Percentiles rank a stretch among this genome's conserved stretches.
Conservation (phyloP, 805 yeast species). For the Saturnispora diversa region DNA sequence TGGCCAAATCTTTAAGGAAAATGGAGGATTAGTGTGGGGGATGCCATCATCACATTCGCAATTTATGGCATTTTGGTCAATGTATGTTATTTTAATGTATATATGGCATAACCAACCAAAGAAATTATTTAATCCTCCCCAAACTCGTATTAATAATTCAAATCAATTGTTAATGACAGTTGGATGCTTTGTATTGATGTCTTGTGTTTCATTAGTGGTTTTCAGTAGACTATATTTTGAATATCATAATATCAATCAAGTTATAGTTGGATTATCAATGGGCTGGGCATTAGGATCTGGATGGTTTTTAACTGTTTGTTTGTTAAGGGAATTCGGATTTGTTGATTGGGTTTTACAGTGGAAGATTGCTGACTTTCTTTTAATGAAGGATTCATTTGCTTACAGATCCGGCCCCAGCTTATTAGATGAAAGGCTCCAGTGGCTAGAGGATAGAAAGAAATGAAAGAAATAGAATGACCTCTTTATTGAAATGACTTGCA, state of each 20-base stretch:
- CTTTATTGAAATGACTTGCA: no score
- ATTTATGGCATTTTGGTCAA: constrained; percentile 81
- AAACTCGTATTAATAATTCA: constrained; percentile 18
- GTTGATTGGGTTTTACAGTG: constrained; percentile 56
- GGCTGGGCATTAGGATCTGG: constrained; percentile 54
- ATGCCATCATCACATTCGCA: constrained; percentile 98
- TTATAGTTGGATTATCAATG: constrained; percentile 56
- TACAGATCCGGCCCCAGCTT: constrained; percentile 15
- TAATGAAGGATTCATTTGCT: constrained; percentile 51
- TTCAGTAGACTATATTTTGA: constrained; percentile 69
- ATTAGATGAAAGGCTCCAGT: constrained; percentile 20
- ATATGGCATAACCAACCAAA: constrained; percentile 35
- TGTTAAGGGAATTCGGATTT: constrained; percentile 60
- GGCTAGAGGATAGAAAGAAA: constrained; percentile 21
- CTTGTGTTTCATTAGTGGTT: constrained; percentile 31
- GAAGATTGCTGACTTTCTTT: constrained; percentile 43
- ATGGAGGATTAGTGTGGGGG: constrained; percentile 52
- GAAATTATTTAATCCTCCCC: background rate
- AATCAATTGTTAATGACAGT: constrained; percentile 13
- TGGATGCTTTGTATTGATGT: background rate
- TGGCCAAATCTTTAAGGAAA: constrained; percentile 32
- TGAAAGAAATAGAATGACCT: no score
- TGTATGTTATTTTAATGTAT: constrained; percentile 42
- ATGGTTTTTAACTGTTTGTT: constrained; percentile 46
- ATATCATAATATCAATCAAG: constrained; percentile 73